Base-by-base conservation (phyloP, 1,284 basidiomycete genomes). In the Ceratobasidium sp. region DNA sequence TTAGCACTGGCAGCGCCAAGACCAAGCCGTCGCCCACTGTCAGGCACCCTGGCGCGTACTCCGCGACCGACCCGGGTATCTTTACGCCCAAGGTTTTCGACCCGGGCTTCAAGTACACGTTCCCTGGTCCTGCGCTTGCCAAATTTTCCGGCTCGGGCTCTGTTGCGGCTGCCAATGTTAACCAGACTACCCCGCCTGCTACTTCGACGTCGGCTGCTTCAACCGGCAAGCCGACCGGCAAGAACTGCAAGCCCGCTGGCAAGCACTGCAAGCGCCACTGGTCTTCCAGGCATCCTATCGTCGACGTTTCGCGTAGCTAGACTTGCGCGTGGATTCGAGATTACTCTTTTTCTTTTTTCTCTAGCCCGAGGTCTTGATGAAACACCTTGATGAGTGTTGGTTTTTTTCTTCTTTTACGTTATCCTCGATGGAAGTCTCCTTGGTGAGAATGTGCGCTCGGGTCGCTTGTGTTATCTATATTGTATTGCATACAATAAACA, bases 21-120 rank as follows among this genome's bases (percentile, higher is more conserved):
- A 51, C 44, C 44, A 67, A 46, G 9, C n/a, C 70, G n/a, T 57
- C 71, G 2, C 52, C 44, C 29, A 76, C 68, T n/a, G 78, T 52
- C 54, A 67, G 51, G 65, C 80, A 80, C 79, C 80, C 79, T 52
- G 79, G 80, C 67, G 79, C 70, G 40, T 80, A 80, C 76, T 52
- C 34, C 11, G 70, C 78, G 17, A 74, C 66, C 40, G 78, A 80
- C 25, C 65, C 78, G 19, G 80, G 80, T 46, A 70, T 79, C 66
- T 71, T 56, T 62, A 37, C 70, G 43, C 43, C 56, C 22, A 62
- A 62, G 11, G 29, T 73, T 29, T 73, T 73, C 44, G 34, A 73
- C 70, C 29, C 40, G n/a, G 68, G 67, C 56, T 66, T 46, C 46
- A 64, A 68, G 32, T 77, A 76, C 59, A 25, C n/a, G 6, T 78